Percentiles rank a stretch among this genome's conserved stretches.
phyloP scores from a whole-genome alignment of 768 basidiomycete species.

The Pholiota microspora region DNA sequence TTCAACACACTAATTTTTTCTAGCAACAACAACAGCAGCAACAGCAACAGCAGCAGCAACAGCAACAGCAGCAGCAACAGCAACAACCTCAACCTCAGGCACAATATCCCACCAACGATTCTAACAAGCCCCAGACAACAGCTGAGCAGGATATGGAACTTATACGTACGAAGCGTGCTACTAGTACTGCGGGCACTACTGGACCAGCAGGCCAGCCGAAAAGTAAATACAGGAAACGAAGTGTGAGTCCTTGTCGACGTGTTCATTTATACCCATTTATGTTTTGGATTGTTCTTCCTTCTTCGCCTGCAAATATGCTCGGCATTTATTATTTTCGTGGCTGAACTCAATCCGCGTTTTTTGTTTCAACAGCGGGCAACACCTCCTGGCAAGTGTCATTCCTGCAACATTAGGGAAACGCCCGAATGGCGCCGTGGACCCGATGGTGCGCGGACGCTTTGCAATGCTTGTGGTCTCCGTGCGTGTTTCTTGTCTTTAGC shows the following conservation, averaged over 20 bases:
- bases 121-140: slow-evolving; percentile 49
- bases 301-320: neutral
- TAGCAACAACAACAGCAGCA: neutral
- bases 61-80: neutral
- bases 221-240: slow-evolving; percentile 82
- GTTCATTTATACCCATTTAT: too few relatives aligned
- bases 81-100: slow-evolving; percentile 6
- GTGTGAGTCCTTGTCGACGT: slow-evolving; percentile 51
- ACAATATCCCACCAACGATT: slow-evolving; percentile 24
- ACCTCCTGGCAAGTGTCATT: slow-evolving; percentile 85
- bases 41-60: slow-evolving; percentile 11
- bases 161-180: slow-evolving; percentile 80
- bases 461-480: slow-evolving; percentile 87
- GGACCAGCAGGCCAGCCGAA: slow-evolving; percentile 56
- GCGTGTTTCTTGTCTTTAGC: slow-evolving; percentile 28
- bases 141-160: slow-evolving; percentile 86
- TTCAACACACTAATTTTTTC: neutral
- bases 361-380: slow-evolving; percentile 66
- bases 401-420: slow-evolving; percentile 83
- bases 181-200: slow-evolving; percentile 56
- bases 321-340: slow-evolving; percentile 14
- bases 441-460: slow-evolving; percentile 79
- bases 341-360: slow-evolving; percentile 25
- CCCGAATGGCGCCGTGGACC: slow-evolving; percentile 89
- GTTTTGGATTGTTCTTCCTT: too few relatives aligned